Base-by-base conservation (phyloP, 441 rosid species). In the Populus hybrid region DNA sequence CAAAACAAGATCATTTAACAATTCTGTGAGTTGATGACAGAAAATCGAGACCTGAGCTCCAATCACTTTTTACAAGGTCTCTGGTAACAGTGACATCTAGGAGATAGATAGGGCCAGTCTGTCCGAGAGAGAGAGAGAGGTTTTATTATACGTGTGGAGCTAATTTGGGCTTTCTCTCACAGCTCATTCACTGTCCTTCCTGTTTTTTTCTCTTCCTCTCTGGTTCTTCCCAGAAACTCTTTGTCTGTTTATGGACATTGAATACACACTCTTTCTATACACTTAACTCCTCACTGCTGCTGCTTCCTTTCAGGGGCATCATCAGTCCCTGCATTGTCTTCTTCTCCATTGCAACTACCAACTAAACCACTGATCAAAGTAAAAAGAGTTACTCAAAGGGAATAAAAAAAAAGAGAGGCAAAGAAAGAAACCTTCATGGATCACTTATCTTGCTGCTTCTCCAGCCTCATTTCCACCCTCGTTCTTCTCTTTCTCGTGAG, bases 401-500 rank as follows among this genome's bases (percentile, higher is more conserved):
- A 9, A 11, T 36, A 18, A 30, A 50, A 14, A 14, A 76, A 42
- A 36, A 67, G 9, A 67, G 70, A 7, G 53, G 50, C 67, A 9
- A 50, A 67, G 57, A 5, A 2, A 32, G 42, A 46, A 67, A 35
- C 19, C 40, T 19, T 5, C 71, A 89, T 90, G 95, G 88, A 75
- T 74, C 82, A 46, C 76, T 75, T 71, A 67, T 78, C 66, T 70
- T 38, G 79, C 76, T 3, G 30, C 73, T 81, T 76, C 66, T 68
- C 65, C 38, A 23, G 79, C 30, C 69, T 72, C 76, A 14, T 81
- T 69, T 50, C 88, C 34, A 36, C 16, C 72, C 76, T 85, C 81
- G 16, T 76, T 24, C 70, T 84, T 76, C 86, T 91, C 64, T 85
- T 90, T 1, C 82, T 86, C 50, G 18, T 82, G 12, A 73, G 83